Evolutionary conservation across 768 basidiomycete genomes (phyloP).

Genomic region (Postia placenta): DNA sequence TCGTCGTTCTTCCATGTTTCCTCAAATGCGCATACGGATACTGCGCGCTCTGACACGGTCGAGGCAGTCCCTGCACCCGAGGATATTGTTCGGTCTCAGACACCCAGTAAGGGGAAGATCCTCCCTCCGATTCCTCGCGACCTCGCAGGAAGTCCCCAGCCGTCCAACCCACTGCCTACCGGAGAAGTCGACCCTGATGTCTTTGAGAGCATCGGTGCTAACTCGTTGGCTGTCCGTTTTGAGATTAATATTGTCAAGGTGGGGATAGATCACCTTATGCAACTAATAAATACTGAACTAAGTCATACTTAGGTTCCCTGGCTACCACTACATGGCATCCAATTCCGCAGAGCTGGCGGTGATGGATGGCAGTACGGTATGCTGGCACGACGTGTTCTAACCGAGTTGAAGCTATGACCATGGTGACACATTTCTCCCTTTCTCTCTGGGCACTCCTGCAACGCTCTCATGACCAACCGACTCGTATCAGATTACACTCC

Average conservation of each 20-base stretch:
- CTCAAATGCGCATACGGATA: constrained; percentile 43
- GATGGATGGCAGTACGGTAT: constrained; percentile 98
- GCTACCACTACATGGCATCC: constrained; percentile 90
- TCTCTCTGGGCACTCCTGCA: background rate
- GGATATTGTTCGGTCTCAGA: constrained; percentile 32
- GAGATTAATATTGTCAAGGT: constrained; percentile 98
- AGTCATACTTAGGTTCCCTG: constrained; percentile 68
- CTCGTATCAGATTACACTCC: constrained; percentile 4
- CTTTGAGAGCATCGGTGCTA: constrained; percentile 71
- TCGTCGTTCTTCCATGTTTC: constrained; percentile 85
- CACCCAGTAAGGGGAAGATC: constrained; percentile 54
- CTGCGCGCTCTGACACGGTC: constrained; percentile 21
- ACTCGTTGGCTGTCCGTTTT: constrained; percentile 84
- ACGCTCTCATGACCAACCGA: constrained; percentile 1
- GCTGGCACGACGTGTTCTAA: constrained; percentile 83
- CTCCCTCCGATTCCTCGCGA: constrained; percentile 81
- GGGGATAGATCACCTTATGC: constrained; percentile 20
- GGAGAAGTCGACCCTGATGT: constrained; percentile 62
- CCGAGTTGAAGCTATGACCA: constrained; percentile 74
- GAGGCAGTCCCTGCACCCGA: constrained; percentile 15
- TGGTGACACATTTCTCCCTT: background rate
- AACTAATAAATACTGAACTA: background rate
- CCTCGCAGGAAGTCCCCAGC: constrained; percentile 34
- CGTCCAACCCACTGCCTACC: constrained; percentile 50
- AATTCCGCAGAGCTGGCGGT: constrained; percentile 86